These are phyloP conservation scores for Mortierella claussenii DNA, from an alignment of 192 early-diverging fungal genomes.

Conservation along the genomic window DNA sequence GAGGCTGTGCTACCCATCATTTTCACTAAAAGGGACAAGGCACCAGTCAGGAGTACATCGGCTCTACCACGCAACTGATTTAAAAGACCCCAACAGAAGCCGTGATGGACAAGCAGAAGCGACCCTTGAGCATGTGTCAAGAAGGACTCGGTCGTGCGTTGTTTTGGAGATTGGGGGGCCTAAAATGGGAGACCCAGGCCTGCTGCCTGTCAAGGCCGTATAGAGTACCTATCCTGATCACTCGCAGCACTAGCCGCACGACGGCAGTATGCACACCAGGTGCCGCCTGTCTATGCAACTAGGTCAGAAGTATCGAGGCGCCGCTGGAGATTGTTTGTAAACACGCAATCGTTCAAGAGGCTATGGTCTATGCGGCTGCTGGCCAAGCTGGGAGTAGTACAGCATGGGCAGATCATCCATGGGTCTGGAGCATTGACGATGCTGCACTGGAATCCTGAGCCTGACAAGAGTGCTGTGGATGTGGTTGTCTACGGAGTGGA, in stretches of 20 bases:
- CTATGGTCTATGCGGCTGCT: too few relatives aligned
- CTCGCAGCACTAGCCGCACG: not conserved
- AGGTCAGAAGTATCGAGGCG: slow-evolving; percentile 3
- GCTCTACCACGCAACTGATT: not conserved
- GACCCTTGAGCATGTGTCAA: slow-evolving; percentile 30
- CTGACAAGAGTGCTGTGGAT: slow-evolving; percentile 11
- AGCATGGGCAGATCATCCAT: slow-evolving; percentile 21
- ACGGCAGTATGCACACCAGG: not conserved
- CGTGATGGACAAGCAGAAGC: slow-evolving; percentile 29
- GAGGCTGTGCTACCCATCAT: too few relatives aligned
- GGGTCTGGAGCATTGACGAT: slow-evolving; percentile 38
- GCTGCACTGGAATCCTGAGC: slow-evolving; percentile 1
- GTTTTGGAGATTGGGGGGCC: slow-evolving; percentile 28
- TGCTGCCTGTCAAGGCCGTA: slow-evolving; percentile 22
- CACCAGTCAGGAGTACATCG: too few relatives aligned
- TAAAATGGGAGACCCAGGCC: slow-evolving; percentile 34
- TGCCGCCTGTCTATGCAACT: not conserved
- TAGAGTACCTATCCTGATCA: slow-evolving; percentile 7
- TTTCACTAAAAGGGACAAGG: too few relatives aligned
- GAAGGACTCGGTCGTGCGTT: slow-evolving; percentile 26
- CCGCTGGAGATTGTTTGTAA: slow-evolving; percentile 43
- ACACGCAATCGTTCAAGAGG: slow-evolving; percentile 25
- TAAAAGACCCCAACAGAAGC: not conserved
- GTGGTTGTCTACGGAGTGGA: slow-evolving; percentile 32
- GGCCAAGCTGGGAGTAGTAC: slow-evolving; percentile 38